Evolutionary conservation across 352 stramenopile species (phyloP), one percentile per base, ranked within the genome.

Genomic region (Elongisporangium prolatum): DNA sequence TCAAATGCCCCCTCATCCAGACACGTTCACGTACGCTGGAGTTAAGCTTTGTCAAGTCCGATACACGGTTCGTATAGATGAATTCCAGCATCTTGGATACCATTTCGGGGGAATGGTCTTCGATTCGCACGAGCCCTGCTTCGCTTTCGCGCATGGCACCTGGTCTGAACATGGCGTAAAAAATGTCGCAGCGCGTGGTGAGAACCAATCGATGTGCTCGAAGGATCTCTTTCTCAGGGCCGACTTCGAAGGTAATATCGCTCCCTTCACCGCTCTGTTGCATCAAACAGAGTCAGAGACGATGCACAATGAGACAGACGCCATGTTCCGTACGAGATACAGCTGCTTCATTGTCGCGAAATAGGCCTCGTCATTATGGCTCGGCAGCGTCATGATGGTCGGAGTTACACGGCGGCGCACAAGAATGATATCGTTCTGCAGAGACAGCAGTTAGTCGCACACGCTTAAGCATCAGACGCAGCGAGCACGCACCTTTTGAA

Each of bases 51-150:
- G 50, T 50, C 50, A 97, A 70, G 56, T 96, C 88, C 16, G 80
- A 68, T 8, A 97, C 82, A 11, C 80, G 74, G 66, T 97, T 97
- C 3, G 89, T 96, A 68, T 97, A 97, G 52, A 97, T 93, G 60
- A 93, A 97, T 74, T 97, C 89, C 48, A 97, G 80, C 81, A 97
- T 95, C 74, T 94, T 93, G 50, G 74, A 72, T 44, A 97, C 84
- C 68, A 95, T 96, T 14, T 93, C 82, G 6, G 74, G 68, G 3
- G 76, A 82, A 59, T 93, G 77, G 53, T 93, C 80, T 38, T 87
- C 80, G 28, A 96, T 91, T n/a, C 79, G 66, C 44, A 96, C 80
- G n/a, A 91, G 63, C 11, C 85, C 85, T 25, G 78, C 71, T 64
- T 89, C 77, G 52, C 85, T 95, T 56, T 97, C 89, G 24, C 77